Evolutionary conservation across 331 rosid species (phyloP).

Genomic region (Cydonia oblonga): DNA sequence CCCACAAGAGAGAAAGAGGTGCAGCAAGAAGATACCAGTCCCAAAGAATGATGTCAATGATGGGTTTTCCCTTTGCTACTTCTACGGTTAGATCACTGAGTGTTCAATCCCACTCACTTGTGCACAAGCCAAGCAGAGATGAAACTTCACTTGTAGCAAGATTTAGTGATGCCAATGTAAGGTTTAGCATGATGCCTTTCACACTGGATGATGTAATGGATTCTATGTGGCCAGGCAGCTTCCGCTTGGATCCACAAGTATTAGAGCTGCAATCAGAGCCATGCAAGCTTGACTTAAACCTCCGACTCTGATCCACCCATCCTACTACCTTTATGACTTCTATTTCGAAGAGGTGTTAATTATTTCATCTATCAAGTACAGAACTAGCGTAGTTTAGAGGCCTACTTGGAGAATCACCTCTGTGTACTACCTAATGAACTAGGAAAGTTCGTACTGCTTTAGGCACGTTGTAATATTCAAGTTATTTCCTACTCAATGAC

Average conservation of each 20-base stretch:
- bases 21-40: constrained; percentile 81
- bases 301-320: constrained; percentile 43
- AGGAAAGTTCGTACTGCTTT: constrained; percentile 16
- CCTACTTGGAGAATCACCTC: background rate
- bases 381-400: constrained; percentile 29
- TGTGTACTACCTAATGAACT: constrained; percentile 20
- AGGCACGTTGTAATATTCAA: constrained; percentile 4
- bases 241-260: constrained; percentile 41
- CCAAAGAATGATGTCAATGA: constrained; percentile 59
- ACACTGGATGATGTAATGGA: constrained; percentile 37
- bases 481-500: constrained; percentile 9
- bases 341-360: background rate
- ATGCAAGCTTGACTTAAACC: constrained; percentile 65
- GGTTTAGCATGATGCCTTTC: constrained; percentile 37
- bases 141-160: constrained; percentile 34
- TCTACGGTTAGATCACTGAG: constrained; percentile 55
- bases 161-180: constrained; percentile 43
- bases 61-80: constrained; percentile 43
- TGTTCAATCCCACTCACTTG: constrained; percentile 68
- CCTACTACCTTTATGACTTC: constrained; percentile 2
- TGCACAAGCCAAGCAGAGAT: constrained; percentile 55
- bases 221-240: constrained; percentile 91
- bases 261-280: constrained; percentile 34
- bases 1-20: constrained; percentile 93
- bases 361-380: constrained; percentile 17